Base-by-base conservation (phyloP, 139 green algal genomes). In the Medakamo hakoo region DNA sequence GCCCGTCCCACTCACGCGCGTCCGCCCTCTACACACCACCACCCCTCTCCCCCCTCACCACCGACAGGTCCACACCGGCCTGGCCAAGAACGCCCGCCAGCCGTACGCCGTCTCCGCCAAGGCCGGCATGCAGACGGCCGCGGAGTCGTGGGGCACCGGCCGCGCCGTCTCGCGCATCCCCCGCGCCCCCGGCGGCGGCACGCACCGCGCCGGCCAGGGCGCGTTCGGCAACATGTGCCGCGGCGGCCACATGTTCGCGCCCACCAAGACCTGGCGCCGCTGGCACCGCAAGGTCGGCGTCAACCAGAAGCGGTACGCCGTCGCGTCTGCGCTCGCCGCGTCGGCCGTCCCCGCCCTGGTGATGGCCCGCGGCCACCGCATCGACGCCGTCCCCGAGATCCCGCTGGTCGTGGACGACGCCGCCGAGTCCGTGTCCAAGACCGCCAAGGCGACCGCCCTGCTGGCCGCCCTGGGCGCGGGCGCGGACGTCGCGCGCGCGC, bases 191-290 rank as follows among this genome's bases (percentile, higher is more conserved):
- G 93, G 92, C 57, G 89, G 84, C 69, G 89, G 88, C 67, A 96
- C 90, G 28, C 93, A 99, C 84, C 76, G 93, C 32, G 93, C 67
- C 71, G 93, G 93, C 40, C 93, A 99, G 84, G 93, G 83, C 77
- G 93, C 93, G 56, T 99, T 98, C 71, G 93, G 93, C 63, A 99
- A 99, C 88, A 99, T 99, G 93, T 96, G 90, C 82, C 87, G 93
- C 49, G 93, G 93, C 62, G 93, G 93, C 30, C 85, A 86, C 71
- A 98, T 99, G 93, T 99, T 97, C 68, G 83, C 90, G 14, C 93
- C 93, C 63, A 98, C 85, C 74, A 96, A 98, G 85, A 78, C 68
- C 57, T 99, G 93, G 93, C 75, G 93, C 64, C 76, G 86, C 56
- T 99, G 93, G 93, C 93, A 99, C 86, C 72, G 93, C 29, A 97